phyloP scores from a whole-genome alignment of 139 green algal species.

The Mesotaenium endlicherianum region DNA sequence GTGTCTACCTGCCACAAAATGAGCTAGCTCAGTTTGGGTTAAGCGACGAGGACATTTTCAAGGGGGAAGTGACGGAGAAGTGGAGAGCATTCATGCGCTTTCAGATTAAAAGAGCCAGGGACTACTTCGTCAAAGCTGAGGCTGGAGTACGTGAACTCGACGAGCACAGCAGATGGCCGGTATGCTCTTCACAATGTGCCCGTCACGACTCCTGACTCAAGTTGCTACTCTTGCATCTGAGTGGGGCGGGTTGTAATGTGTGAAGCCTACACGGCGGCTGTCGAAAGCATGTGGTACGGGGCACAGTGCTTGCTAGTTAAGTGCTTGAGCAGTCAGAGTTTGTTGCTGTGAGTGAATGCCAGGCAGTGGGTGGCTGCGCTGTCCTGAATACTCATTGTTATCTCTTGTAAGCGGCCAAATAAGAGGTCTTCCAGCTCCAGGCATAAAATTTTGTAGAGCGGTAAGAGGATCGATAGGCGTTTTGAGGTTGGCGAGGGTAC shows the following conservation, averaged over 20 bases:
- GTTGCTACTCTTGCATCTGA: not conserved
- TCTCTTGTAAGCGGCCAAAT: too few relatives aligned
- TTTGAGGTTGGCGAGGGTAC: too few relatives aligned
- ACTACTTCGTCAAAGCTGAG: constrained; percentile 73
- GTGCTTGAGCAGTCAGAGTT: too few relatives aligned
- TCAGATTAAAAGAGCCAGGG: constrained; percentile 85
- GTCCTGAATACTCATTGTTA: too few relatives aligned
- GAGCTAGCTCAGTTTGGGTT: constrained; percentile 87
- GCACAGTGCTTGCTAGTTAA: not conserved
- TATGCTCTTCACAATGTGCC: constrained; percentile 6
- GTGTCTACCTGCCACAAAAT: constrained; percentile 94
- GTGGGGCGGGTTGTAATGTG: not conserved
- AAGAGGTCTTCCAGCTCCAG: too few relatives aligned
- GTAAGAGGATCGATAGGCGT: too few relatives aligned
- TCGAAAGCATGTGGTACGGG: not conserved
- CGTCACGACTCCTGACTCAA: not conserved
- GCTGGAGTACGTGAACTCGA: constrained; percentile 62
- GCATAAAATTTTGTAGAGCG: too few relatives aligned
- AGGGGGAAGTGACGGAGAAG: constrained; percentile 64
- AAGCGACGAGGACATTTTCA: constrained; percentile 76
- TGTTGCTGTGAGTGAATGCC: too few relatives aligned
- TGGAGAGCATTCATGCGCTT: constrained; percentile 97
- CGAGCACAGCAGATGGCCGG: constrained; percentile 85
- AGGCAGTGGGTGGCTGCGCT: too few relatives aligned
- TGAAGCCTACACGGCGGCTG: not conserved